Evolutionary conservation across 352 stramenopile genomes (phyloP), one percentile per base, ranked within the genome.

Genomic region (Pythium dissotocum): DNA sequence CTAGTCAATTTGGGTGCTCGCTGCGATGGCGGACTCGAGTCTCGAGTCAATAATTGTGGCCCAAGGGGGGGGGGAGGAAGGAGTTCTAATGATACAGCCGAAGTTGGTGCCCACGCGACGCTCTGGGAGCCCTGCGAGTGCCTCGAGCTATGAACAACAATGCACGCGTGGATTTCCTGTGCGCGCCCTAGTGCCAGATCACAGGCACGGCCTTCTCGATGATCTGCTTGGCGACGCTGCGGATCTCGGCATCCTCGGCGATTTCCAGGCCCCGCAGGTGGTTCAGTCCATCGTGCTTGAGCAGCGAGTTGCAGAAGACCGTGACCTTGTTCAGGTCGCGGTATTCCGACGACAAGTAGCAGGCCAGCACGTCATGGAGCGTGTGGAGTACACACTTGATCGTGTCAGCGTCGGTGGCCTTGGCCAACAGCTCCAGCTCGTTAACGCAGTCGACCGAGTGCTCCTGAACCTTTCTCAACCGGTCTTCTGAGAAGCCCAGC

Each of bases 151-250:
- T 57, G 26, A 21, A 57, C 51, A 57, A 35, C 51, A 26, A 57
- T 24, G 26, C 4, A 24, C 26, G 26, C 26, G 28, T 40, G 28
- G 51, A 51, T 24, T 24, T 24, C 21, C 21, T 24, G 21, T 24
- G 21, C 21, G 16, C 5, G 33, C n/a, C 46, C 76, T 61, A 93
- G 74, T 91, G 81, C 85, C 85, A 93, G 67, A 93, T 93, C 46
- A 82, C 77, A 35, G 85, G 83, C 70, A 93, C 85, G 46, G 85
- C 85, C 69, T 90, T 93, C 63, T 93, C 85, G 61, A 93, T 93
- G 65, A 93, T 89, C 51, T 83, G 79, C 64, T 77, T 91, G 7
- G 85, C 83, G 44, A 91, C 75, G 30, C 55, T 58, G 36, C 81
- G 81, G 30, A 90, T 76, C 59, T 89, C 83, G 16, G 73, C 66